These are phyloP conservation scores for Tetrahymena malaccensis DNA, from an alignment of 73 alveolate genomes.

Conservation along the genomic window DNA sequence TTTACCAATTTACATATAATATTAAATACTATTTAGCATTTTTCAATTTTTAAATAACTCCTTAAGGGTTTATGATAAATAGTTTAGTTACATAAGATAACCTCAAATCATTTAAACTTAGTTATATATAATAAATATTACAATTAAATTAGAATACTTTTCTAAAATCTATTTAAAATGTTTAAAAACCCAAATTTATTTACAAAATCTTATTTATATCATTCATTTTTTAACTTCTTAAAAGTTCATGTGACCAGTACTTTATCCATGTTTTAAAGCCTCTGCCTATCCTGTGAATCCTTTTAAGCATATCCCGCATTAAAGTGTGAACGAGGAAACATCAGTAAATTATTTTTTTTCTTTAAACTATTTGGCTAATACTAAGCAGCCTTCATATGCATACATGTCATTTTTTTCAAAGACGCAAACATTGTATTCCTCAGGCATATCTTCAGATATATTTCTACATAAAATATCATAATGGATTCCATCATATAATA, in stretches of 20 bases:
- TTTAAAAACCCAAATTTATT: too few species aligned
- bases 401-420: conserved; percentile 55
- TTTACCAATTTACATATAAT: too few species aligned
- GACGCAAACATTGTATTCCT: conserved; percentile 48
- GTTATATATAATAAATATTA: too few species aligned
- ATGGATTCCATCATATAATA: conserved; percentile 84
- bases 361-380: conserved; percentile 60
- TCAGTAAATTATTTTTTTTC: conserved; percentile 61
- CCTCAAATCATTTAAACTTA: too few species aligned
- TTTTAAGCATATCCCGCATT: conserved; percentile 73
- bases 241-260: conserved; percentile 86
- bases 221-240: conserved; percentile 33
- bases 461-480: conserved; percentile 71
- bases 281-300: conserved; percentile 76
- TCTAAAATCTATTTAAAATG: too few species aligned
- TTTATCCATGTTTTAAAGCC: conserved; percentile 67
- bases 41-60: not conserved
- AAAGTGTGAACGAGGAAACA: conserved; percentile 47
- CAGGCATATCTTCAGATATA: conserved; percentile 53
- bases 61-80: too few species aligned
- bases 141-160: too few species aligned
- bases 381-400: conserved; percentile 57
- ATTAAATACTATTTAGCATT: too few species aligned
- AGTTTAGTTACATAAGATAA: too few species aligned
- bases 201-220: not conserved